Percentiles rank a stretch among this genome's conserved stretches.
Evolutionary conservation across 2,329 filamentous ascomycete species (phyloP).

Genomic region (Alternaria sp.): DNA sequence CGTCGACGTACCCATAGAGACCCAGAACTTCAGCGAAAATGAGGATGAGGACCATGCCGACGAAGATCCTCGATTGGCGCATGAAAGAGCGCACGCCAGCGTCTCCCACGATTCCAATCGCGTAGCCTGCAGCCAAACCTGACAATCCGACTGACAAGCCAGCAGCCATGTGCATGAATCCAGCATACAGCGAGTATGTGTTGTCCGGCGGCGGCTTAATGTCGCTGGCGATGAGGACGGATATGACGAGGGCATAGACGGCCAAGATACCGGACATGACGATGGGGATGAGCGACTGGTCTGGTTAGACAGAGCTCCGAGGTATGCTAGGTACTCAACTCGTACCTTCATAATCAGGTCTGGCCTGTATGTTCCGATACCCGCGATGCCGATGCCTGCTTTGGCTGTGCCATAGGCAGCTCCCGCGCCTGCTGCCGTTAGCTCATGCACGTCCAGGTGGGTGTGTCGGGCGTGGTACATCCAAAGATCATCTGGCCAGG

Average conservation of each 20-base stretch:
- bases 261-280: slow-evolving; percentile 99
- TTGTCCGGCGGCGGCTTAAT: slow-evolving; percentile 73
- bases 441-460: slow-evolving; percentile 16
- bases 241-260: slow-evolving; percentile 96
- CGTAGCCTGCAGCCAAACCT: slow-evolving; percentile 58
- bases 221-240: slow-evolving; percentile 93
- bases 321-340: too few species aligned
- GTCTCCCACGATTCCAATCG: slow-evolving; percentile 95
- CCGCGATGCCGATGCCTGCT: slow-evolving; percentile 86
- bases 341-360: slow-evolving; percentile 90
- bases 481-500: slow-evolving; percentile 75
- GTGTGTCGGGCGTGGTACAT: slow-evolving; percentile 63
- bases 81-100: slow-evolving; percentile 92
- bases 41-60: slow-evolving; percentile 97
- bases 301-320: slow-evolving; percentile 29
- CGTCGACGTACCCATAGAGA: slow-evolving; percentile 81
- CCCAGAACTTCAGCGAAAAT: slow-evolving; percentile 98
- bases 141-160: slow-evolving; percentile 76
- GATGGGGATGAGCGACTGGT: slow-evolving; percentile 80
- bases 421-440: slow-evolving; percentile 64
- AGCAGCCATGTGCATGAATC: slow-evolving; percentile 92
- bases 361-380: slow-evolving; percentile 83
- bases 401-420: slow-evolving; percentile 89
- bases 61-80: slow-evolving; percentile 94
- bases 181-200: slow-evolving; percentile 85